phyloP scores from a whole-genome alignment of 805 yeast species.

The Candida oleophila region DNA sequence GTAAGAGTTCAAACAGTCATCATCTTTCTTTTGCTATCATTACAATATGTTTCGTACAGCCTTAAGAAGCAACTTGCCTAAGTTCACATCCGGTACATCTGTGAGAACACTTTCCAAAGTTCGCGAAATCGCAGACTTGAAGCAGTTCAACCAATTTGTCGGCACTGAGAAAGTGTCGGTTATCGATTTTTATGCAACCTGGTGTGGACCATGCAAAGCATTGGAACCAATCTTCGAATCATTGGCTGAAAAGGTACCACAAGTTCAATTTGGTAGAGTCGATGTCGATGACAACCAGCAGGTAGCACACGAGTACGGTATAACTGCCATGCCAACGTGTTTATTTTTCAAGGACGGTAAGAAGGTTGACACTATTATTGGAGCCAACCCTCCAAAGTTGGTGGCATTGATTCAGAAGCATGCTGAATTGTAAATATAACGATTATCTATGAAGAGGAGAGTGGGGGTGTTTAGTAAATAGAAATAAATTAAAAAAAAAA shows the following conservation, averaged over 20 bases:
- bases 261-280: conserved; percentile 63
- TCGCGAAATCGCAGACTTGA: conserved; percentile 26
- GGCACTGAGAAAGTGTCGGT: conserved; percentile 28
- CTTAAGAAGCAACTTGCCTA: conserved; percentile 1
- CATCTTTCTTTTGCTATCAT: neutral
- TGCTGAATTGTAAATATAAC: conserved; percentile 24
- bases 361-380: conserved; percentile 56
- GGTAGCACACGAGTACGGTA: conserved; percentile 58
- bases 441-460: no score
- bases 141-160: conserved; percentile 24
- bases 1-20: neutral
- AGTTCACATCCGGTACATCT: neutral
- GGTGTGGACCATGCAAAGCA: conserved; percentile 48
- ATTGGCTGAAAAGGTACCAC: conserved; percentile 35
- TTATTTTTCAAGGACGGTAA: conserved; percentile 61
- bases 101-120: conserved; percentile 16
- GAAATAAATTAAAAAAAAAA: no score
- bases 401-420: conserved; percentile 26
- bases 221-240: conserved; percentile 37
- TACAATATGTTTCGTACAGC: conserved; percentile 6
- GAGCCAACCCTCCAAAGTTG: conserved; percentile 54
- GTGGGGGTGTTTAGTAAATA: no score
- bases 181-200: conserved; percentile 42
- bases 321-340: conserved; percentile 79
- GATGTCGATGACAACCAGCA: conserved; percentile 67